Base-by-base conservation (phyloP, 768 basidiomycete species). In the Lanmaoa pseudosensibilis region DNA sequence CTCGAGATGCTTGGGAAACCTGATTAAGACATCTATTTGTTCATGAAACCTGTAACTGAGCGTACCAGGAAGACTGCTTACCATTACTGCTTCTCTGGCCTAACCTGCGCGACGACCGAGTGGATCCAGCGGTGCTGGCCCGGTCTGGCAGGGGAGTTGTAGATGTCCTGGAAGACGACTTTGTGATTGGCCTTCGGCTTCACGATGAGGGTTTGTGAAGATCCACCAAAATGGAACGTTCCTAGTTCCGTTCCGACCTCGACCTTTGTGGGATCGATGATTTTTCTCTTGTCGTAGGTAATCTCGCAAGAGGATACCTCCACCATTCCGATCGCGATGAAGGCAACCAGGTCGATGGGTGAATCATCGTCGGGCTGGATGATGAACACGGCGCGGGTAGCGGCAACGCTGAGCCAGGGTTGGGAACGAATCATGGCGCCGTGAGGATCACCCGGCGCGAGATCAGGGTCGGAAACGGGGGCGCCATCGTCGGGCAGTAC, bases 171-270 rank as follows among this genome's bases (percentile, higher is more conserved):
- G 46, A 45, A 65, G 62, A 46, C 66, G 38, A 72, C 4, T 7
- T 34, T 13, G 39, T 54, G n/a, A 2, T 8, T 18, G 0, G 8
- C 1, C 46, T 41, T 36, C 5, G 39, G 38, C 54, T 54, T 48
- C 16, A 83, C 80, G 40, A 81, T 53, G 46, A 79, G 60, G 47
- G 70, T 68, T 51, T 80, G 75, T 3, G 79, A 74, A n/a, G 80
- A 84, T 5, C 83, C 84, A 8, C 82, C 83, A 67, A 83, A 84
- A 63, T 84, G 83, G 77, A 86, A 83, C 78, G 73, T 76, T 54
- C 85, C 85, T 0, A 83, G 39, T 9, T 40, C 25, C 25, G 25
- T 25, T 25, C 25, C 25, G 5, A 4, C 25, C 25, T 25, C 25
- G 25, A 25, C 25, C 25, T 25, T 25, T 25, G 25, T 3, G 2